Evolutionary conservation across 2,329 filamentous ascomycete species (phyloP).

Genomic region (Penicillium sp.): DNA sequence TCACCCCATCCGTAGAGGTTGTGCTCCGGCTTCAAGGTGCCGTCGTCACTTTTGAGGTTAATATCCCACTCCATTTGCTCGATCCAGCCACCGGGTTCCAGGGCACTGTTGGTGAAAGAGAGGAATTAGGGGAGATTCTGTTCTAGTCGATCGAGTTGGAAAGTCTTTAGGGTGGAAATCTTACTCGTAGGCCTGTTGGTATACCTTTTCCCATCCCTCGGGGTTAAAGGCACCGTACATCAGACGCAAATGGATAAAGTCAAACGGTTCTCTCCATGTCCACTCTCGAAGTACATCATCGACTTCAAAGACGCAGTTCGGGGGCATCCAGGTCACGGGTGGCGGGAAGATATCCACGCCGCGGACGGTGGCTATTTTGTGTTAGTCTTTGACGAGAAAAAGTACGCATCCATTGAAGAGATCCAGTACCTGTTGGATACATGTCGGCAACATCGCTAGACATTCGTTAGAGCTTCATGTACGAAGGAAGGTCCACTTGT

Average conservation of each 20-base stretch:
- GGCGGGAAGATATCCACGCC: constrained; percentile 30
- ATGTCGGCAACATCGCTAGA: constrained; percentile 13
- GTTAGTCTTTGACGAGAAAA: constrained; percentile 9
- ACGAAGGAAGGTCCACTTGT: neutral
- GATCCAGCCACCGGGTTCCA: constrained; percentile 7
- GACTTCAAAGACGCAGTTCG: constrained; percentile 33
- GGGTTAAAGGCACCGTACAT: constrained; percentile 17
- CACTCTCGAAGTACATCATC: constrained; percentile 28
- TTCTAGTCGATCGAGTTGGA: neutral
- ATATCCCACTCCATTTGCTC: constrained; percentile 17
- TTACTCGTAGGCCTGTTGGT: constrained; percentile 17
- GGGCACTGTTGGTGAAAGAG: constrained; percentile 1
- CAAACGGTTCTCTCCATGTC: constrained; percentile 28
- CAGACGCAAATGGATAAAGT: constrained; percentile 28
- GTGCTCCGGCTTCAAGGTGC: constrained; percentile 1
- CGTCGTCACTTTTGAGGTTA: constrained; percentile 15
- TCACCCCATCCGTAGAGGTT: constrained; percentile 13
- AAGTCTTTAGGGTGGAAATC: neutral
- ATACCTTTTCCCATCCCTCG: neutral
- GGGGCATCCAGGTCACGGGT: constrained; percentile 26
- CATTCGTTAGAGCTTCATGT: neutral
- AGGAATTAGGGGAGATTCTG: neutral
- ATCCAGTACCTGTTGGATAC: constrained; percentile 6
- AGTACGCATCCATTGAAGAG: neutral
- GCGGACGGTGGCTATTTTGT: constrained; percentile 12